These are phyloP conservation scores for Camellia japonica DNA, from an alignment of 148 eudicot genomes.

Conservation along the genomic window DNA sequence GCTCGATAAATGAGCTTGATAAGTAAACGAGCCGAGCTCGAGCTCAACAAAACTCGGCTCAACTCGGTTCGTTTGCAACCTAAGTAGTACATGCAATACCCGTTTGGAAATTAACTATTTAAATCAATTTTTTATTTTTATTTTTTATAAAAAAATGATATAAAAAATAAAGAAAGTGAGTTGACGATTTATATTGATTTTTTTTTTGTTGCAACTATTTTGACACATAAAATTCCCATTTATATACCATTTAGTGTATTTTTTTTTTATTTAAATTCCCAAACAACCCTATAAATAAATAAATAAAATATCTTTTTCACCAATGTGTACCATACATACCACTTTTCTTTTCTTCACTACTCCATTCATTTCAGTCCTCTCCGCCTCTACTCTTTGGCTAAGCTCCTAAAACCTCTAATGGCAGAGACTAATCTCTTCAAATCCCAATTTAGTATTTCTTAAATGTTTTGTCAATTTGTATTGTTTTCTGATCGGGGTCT, in stretches of 20 bases:
- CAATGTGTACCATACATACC: neutral
- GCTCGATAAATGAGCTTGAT: too few relatives aligned
- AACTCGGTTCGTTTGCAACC: too few relatives aligned
- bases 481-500: slow-evolving; percentile 27
- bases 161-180: too few relatives aligned
- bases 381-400: slow-evolving; percentile 17
- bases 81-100: too few relatives aligned
- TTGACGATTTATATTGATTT: neutral
- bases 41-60: too few relatives aligned
- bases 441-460: slow-evolving; percentile 8
- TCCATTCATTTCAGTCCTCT: slow-evolving; percentile 6
- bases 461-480: neutral
- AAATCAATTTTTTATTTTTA: too few relatives aligned
- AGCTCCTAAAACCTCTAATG: slow-evolving; percentile 16
- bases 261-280: neutral
- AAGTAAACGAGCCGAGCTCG: too few relatives aligned
- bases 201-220: neutral
- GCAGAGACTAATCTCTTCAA: slow-evolving; percentile 14
- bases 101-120: too few relatives aligned
- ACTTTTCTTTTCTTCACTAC: neutral
- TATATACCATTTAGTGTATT: neutral
- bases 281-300: neutral
- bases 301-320: slow-evolving; percentile 10
- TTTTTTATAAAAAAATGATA: too few relatives aligned
- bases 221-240: neutral